Evolutionary conservation across 768 basidiomycete species (phyloP).

Genomic region (Leccinum disarticulatum): DNA sequence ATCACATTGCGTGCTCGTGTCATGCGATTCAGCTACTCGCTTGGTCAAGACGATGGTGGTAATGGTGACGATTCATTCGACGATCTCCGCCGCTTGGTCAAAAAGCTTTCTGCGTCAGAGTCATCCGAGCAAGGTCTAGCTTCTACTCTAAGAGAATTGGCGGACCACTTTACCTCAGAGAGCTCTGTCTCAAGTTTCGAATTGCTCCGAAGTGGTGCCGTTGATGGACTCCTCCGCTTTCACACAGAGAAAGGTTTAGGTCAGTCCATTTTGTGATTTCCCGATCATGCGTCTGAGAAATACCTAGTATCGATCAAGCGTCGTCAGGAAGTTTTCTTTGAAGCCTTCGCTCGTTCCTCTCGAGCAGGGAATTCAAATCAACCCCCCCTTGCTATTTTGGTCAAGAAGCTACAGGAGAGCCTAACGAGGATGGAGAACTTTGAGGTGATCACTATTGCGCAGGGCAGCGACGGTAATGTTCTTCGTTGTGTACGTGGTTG

Average conservation of each 20-base stretch:
- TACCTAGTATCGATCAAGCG: constrained; percentile 56
- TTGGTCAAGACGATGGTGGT: constrained; percentile 52
- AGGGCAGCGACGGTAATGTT: constrained; percentile 69
- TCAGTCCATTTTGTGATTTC: constrained; percentile 3
- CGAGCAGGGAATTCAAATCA: constrained; percentile 45
- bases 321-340: constrained; percentile 78
- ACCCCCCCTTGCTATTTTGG: constrained; percentile 71
- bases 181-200: constrained; percentile 94
- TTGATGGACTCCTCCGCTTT: constrained; percentile 82
- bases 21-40: constrained; percentile 79
- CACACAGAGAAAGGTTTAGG: constrained; percentile 61
- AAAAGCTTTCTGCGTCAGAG: constrained; percentile 53
- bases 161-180: constrained; percentile 73
- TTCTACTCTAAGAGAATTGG: constrained; percentile 70
- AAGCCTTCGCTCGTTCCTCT: constrained; percentile 65
- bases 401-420: constrained; percentile 96
- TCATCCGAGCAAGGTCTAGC: constrained; percentile 63
- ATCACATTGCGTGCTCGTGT: constrained; percentile 91
- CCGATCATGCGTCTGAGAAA: constrained; percentile 8
- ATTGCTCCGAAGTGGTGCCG: constrained; percentile 88
- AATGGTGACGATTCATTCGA: constrained; percentile 60
- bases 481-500: not conserved
- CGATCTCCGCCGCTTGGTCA: constrained; percentile 63
- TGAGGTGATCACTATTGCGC: constrained; percentile 88
- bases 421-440: constrained; percentile 94